A percentile compares a stretch with the other conserved stretches of the same genome.
Conservation (phyloP, 2,329 filamentous ascomycete species). For the Fonsecaea nubica region DNA sequence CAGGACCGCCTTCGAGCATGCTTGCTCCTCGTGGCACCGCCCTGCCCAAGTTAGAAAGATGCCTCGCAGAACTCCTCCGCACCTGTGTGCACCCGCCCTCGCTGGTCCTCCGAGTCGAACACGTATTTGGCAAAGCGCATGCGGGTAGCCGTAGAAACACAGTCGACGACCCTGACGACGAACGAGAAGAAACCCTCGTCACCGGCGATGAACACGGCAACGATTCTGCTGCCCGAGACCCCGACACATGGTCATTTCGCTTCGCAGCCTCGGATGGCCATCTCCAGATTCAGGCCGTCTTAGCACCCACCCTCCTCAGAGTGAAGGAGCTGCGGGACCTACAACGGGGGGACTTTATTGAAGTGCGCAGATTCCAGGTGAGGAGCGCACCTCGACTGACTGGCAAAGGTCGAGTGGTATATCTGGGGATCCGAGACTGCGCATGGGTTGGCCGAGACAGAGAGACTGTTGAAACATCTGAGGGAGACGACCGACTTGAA, state of each 20-base stretch:
- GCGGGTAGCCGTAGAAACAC: conserved; percentile 28
- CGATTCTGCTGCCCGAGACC: neutral
- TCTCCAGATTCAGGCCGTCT: conserved; percentile 43
- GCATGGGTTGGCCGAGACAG: conserved; percentile 27
- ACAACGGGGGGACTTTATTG: conserved; percentile 37
- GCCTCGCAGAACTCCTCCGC: conserved; percentile 44
- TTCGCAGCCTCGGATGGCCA: conserved; percentile 42
- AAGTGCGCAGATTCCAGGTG: conserved; percentile 39
- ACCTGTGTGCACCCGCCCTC: conserved; percentile 41
- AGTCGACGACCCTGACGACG: neutral
- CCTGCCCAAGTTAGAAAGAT: conserved; percentile 34
- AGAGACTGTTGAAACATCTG: neutral
- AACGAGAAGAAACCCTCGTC: conserved; percentile 14
- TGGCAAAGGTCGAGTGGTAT: conserved; percentile 38
- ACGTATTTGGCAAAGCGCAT: conserved; percentile 32
- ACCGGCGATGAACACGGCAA: conserved; percentile 6
- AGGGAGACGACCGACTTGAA: conserved; percentile 5
- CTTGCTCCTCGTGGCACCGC: conserved; percentile 22
- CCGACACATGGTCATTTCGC: conserved; percentile 3
- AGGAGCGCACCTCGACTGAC: conserved; percentile 37
- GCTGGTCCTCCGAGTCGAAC: conserved; percentile 42
- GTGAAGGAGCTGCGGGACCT: conserved; percentile 17
- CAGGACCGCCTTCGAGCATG: conserved; percentile 23
- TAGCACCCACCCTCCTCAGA: conserved; percentile 34
- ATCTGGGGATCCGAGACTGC: conserved; percentile 41